These are phyloP conservation scores for Lepidopterella palustris DNA, from an alignment of 495 filamentous ascomycete genomes.

Conservation along the genomic window DNA sequence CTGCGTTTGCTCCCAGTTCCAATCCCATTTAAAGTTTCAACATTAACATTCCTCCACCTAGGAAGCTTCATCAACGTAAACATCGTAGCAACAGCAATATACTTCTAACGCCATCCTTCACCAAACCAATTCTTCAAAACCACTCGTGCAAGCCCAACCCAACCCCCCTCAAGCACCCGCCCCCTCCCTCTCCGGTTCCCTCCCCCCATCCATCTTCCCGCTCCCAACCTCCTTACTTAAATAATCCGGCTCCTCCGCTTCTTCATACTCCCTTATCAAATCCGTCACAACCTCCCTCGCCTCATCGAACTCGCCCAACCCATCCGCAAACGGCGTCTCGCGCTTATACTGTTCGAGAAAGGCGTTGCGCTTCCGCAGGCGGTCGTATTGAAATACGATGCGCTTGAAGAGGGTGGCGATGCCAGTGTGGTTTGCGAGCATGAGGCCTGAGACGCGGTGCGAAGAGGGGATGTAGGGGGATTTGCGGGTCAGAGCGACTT, in stretches of 20 bases:
- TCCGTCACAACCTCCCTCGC: constrained; percentile 82
- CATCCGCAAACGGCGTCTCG: constrained; percentile 82
- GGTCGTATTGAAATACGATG: constrained; percentile 82
- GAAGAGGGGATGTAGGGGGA: constrained; percentile 86
- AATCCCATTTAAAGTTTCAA: too few species aligned
- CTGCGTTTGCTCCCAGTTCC: too few species aligned
- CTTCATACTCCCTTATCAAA: constrained; percentile 89
- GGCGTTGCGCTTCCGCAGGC: constrained; percentile 89
- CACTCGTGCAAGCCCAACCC: too few species aligned
- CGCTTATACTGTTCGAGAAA: constrained; percentile 95
- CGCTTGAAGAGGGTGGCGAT: constrained; percentile 96
- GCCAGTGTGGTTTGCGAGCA: constrained; percentile 97
- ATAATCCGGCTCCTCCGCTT: constrained; percentile 83
- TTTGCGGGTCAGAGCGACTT: constrained; percentile 93
- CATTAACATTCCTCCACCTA: too few species aligned
- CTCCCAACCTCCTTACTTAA: constrained; percentile 38
- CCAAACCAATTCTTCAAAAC: too few species aligned
- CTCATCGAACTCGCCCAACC: constrained; percentile 92
- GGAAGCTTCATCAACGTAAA: too few species aligned
- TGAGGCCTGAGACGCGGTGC: constrained; percentile 90
- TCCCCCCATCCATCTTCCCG: constrained; percentile 8
- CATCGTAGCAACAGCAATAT: too few species aligned
- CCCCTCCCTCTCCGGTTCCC: constrained; percentile 7
- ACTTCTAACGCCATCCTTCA: too few species aligned
- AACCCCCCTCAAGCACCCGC: not conserved